A percentile compares a stretch with the other conserved stretches of the same genome.
Conservation (phyloP, 2,329 filamentous ascomycete genomes). For the Leptoxyphium fumago region DNA sequence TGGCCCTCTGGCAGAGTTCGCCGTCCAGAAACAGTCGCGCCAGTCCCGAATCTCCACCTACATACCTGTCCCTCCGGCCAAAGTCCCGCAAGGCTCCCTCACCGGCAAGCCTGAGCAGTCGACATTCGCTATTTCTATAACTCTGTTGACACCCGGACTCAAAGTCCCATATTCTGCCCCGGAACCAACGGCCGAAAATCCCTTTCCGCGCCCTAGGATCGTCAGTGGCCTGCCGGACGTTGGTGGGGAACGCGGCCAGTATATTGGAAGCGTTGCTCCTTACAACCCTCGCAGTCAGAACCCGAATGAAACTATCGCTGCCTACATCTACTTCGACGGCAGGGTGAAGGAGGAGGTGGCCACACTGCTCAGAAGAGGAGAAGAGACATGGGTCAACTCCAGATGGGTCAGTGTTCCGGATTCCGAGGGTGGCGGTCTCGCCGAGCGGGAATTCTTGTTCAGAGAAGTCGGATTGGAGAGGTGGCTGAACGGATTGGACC, state of each 20-base stretch:
- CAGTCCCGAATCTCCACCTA: conserved; percentile 90
- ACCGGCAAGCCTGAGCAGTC: conserved; percentile 75
- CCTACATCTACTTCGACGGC: conserved; percentile 98
- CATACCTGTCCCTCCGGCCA: conserved; percentile 85
- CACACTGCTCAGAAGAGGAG: conserved; percentile 76
- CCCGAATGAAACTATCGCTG: conserved; percentile 91
- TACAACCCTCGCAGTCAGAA: conserved; percentile 89
- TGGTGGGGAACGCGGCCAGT: conserved; percentile 36
- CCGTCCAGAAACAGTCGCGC: conserved; percentile 85
- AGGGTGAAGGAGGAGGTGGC: conserved; percentile 92
- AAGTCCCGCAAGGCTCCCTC: conserved; percentile 49
- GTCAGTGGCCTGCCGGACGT: conserved; percentile 56
- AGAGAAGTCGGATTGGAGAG: conserved; percentile 89
- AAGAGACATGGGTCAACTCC: conserved; percentile 98
- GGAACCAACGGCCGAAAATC: conserved; percentile 60
- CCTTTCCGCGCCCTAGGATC: conserved; percentile 65
- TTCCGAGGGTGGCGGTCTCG: conserved; percentile 80
- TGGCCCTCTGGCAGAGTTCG: conserved; percentile 76
- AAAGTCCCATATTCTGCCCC: conserved; percentile 87
- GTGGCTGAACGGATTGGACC: conserved; percentile 89
- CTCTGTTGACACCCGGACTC: conserved; percentile 74
- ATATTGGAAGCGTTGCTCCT: conserved; percentile 50
- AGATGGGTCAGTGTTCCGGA: conserved; percentile 92
- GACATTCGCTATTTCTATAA: conserved; percentile 96
- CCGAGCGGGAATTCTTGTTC: conserved; percentile 93